Percentiles rank a stretch among this genome's conserved stretches.
phyloP scores from a whole-genome alignment of 2,329 filamentous ascomycete species.

The Trichophyton equinum region DNA sequence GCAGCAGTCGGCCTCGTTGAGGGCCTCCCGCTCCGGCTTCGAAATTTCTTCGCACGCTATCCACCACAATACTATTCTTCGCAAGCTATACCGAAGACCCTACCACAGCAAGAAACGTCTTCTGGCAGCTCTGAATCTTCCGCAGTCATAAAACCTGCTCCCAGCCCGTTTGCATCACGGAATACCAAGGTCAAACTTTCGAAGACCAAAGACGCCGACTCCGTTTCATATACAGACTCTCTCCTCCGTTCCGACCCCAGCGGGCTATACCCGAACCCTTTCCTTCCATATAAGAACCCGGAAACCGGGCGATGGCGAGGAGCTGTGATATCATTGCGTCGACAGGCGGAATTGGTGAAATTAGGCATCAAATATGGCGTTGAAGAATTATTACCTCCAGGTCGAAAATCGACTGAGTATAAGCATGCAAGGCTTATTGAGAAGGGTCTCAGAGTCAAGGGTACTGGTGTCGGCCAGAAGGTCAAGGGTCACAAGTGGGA shows the following conservation, averaged over 20 bases:
- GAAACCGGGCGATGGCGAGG: conserved; percentile 71
- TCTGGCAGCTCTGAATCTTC: conserved; percentile 32
- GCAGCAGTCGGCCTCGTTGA: conserved; percentile 42
- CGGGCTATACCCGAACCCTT: conserved; percentile 53
- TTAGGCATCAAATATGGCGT: conserved; percentile 67
- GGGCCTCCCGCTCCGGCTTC: conserved; percentile 62
- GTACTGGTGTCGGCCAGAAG: conserved; percentile 79
- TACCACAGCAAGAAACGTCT: conserved; percentile 29
- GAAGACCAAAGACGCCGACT: conserved; percentile 21
- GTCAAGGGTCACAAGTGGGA: conserved; percentile 96
- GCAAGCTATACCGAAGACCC: conserved; percentile 16
- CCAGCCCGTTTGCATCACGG: conserved; percentile 30
- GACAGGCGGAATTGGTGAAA: conserved; percentile 75
- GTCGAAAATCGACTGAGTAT: conserved; percentile 59
- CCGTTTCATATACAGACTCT: conserved; percentile 22
- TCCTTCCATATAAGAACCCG: conserved; percentile 65
- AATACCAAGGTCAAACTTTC: conserved; percentile 29
- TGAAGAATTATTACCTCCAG: conserved; percentile 65
- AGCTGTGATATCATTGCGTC: conserved; percentile 67
- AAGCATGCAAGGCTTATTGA: conserved; percentile 59
- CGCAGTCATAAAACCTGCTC: conserved; percentile 10
- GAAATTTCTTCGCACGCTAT: conserved; percentile 80
- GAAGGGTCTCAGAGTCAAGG: conserved; percentile 72
- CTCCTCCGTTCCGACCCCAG: conserved; percentile 33
- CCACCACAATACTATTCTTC: conserved; percentile 51